Base-by-base conservation (phyloP, 2,329 filamentous ascomycete genomes). In the Colletotrichum destructivum region DNA sequence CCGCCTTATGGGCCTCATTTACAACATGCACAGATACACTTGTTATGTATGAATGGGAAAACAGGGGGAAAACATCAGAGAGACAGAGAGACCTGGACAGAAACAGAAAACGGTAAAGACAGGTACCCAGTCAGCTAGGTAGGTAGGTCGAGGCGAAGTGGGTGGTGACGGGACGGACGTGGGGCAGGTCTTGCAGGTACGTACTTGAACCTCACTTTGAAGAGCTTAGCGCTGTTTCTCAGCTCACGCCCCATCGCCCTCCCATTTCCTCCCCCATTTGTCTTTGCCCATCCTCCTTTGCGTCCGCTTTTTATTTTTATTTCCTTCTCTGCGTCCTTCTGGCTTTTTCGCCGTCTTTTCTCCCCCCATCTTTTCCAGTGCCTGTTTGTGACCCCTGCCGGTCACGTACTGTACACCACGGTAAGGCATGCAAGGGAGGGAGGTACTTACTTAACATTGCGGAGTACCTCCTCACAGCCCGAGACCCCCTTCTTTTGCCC, bases 261-360 rank as follows among this genome's bases (percentile, higher is more conserved):
- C 38, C 69, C 40, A 68, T 71, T 63, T 70, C 46, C 69, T 18
- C 64, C 56, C 18, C 57, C 65, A 46, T 68, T 63, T 38, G 65
- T 21, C 69, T 56, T 71, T 54, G 40, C 35, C 35, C 35, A 38
- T 38, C 35, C 31, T 40, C 55, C 47, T 62, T 40, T 16, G 64
- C 52, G 18, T 68, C 68, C 68, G 64, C 63, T 62, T 62, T 66
- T 68, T 46, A 52, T 62, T 61, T 18, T 38, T 42, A 16, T 35
- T 35, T 46, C 16, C 15, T n/a, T 18, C 15, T 44, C 31, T 55
- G 26, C 13, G 5, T 23, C 31, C 56, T 12, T 38, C 21, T 26
- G 9, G 8, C 21, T 13, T 15, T 42, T 9, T 15, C 21, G 23
- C 16, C 18, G 12, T 49, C 35, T 54, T 35, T 26, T 15, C 51